Base-by-base conservation (phyloP, 2,329 filamentous ascomycete species). In the Pyrenophora graminea region DNA sequence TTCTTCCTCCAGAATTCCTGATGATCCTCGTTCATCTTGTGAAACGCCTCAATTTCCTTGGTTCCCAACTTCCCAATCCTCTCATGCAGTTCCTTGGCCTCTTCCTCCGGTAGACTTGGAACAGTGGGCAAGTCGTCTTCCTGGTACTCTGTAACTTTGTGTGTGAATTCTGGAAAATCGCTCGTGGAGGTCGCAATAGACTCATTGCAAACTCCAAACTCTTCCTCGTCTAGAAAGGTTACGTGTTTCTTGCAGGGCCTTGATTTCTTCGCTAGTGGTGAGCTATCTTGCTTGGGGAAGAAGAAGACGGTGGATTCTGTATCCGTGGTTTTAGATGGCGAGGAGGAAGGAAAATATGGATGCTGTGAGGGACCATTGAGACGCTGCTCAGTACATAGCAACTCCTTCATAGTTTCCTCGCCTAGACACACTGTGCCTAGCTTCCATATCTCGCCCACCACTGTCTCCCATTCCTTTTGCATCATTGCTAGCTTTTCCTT, bases 361-460 rank as follows among this genome's bases (percentile, higher is more conserved):
- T 3, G 30, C 19, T 3, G 5, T 21, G 19, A 21, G 19, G 5
- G 19, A 33, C 6, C 8, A 10, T 36, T 7, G 8, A 10, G 12
- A 18, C n/a, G 47, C 34, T 51, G 38, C n/a, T 55, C 18, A 3
- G 48, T 39, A 19, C 63, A 53, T 9, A 69, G 41, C 13, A 71
- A 33, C 12, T 49, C 17, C 10, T 56, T 30, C 59, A 71, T 66
- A 0, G 23, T 39, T 3, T 49, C 48, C 36, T 68, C 49, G 3
- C 69, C 70, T 13, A 73, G 40, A 25, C 53, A 60, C 8, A 32
- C 41, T 0, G 58, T 43, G 6, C 68, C 68, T 3, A 66, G 34
- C 39, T 67, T 65, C 59, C 62, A 69, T 15, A 73, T 67, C 52
- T 73, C 67, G 17, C 62, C 62, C 2, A 67, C 50, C 1, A 65